Percentiles rank a stretch among this genome's conserved stretches.
These are phyloP conservation scores for Diaporthe citri DNA, from an alignment of 2,329 filamentous ascomycete species.

Conservation along the genomic window DNA sequence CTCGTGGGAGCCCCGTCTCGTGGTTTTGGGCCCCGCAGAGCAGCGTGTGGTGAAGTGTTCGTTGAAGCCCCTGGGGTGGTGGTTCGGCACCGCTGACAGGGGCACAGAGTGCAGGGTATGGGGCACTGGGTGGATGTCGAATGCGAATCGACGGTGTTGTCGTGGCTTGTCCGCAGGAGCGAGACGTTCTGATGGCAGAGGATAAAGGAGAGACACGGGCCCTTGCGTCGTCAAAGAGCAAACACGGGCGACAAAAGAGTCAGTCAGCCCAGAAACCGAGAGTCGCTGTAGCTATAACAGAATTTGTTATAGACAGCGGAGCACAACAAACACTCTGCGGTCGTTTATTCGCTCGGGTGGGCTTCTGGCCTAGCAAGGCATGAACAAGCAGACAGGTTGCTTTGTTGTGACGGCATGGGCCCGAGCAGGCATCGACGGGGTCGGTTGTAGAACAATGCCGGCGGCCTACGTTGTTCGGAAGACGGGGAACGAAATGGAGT, in stretches of 20 bases:
- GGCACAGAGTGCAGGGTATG: slow-evolving; percentile 5
- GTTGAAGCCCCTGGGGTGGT: slow-evolving; percentile 32
- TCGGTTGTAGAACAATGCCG: slow-evolving; percentile 19
- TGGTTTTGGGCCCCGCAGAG: slow-evolving; percentile 25
- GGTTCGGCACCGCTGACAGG: slow-evolving; percentile 35
- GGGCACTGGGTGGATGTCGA: slow-evolving; percentile 20
- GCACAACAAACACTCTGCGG: slow-evolving; percentile 34
- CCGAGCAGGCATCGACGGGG: slow-evolving; percentile 16
- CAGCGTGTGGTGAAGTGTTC: slow-evolving; percentile 8
- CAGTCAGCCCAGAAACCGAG: slow-evolving; percentile 4
- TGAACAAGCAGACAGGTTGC: slow-evolving; percentile 28
- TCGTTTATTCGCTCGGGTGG: slow-evolving; percentile 30
- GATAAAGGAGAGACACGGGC: slow-evolving; percentile 13
- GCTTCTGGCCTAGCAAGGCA: slow-evolving; percentile 33
- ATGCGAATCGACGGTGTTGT: neutral
- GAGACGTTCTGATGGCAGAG: slow-evolving; percentile 17
- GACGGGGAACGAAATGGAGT: slow-evolving; percentile 1
- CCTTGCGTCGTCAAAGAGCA: slow-evolving; percentile 11
- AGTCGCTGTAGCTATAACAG: slow-evolving; percentile 33
- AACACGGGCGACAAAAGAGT: neutral
- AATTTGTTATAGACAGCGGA: slow-evolving; percentile 37
- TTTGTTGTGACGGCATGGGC: slow-evolving; percentile 29
- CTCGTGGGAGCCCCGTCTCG: slow-evolving; percentile 25
- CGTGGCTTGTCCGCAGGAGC: neutral
- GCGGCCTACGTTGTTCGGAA: slow-evolving; percentile 16